Evolutionary conservation across 2,329 filamentous ascomycete genomes (phyloP).

Genomic region (Aotearoamyces nothofagi): DNA sequence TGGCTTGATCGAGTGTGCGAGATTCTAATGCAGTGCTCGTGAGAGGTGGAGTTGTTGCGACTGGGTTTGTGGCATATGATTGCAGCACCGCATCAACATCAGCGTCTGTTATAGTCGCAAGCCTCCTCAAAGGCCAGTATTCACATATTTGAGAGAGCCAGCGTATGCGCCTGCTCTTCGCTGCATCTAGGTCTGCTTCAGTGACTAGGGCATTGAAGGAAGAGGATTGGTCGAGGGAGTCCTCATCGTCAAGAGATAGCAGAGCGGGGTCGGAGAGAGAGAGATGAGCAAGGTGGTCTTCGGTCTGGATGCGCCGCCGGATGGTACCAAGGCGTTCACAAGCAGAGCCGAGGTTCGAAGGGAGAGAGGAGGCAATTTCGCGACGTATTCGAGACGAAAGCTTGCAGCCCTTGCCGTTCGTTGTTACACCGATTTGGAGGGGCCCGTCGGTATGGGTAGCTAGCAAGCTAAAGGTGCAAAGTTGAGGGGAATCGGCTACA

Average conservation of each 20-base stretch:
- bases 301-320: slow-evolving; percentile 55
- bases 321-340: slow-evolving; percentile 65
- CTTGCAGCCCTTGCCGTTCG: slow-evolving; percentile 89
- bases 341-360: slow-evolving; percentile 57
- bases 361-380: slow-evolving; percentile 72
- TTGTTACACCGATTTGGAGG: slow-evolving; percentile 88
- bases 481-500: slow-evolving; percentile 69
- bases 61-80: slow-evolving; percentile 38
- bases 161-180: slow-evolving; percentile 68
- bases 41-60: slow-evolving; percentile 14
- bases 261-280: slow-evolving; percentile 16
- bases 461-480: slow-evolving; percentile 82
- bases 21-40: slow-evolving; percentile 13
- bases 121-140: slow-evolving; percentile 83
- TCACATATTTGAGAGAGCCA: slow-evolving; percentile 96
- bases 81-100: slow-evolving; percentile 67
- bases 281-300: slow-evolving; percentile 37
- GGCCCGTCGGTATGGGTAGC: slow-evolving; percentile 84
- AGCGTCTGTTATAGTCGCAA: slow-evolving; percentile 64
- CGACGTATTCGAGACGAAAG: slow-evolving; percentile 77
- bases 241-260: slow-evolving; percentile 26
- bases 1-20: slow-evolving; percentile 18
- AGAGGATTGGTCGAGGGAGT: slow-evolving; percentile 60
- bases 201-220: slow-evolving; percentile 73
- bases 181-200: slow-evolving; percentile 56